phyloP scores from a whole-genome alignment of 2,329 filamentous ascomycete species.

The Colletotrichum noveboracense region DNA sequence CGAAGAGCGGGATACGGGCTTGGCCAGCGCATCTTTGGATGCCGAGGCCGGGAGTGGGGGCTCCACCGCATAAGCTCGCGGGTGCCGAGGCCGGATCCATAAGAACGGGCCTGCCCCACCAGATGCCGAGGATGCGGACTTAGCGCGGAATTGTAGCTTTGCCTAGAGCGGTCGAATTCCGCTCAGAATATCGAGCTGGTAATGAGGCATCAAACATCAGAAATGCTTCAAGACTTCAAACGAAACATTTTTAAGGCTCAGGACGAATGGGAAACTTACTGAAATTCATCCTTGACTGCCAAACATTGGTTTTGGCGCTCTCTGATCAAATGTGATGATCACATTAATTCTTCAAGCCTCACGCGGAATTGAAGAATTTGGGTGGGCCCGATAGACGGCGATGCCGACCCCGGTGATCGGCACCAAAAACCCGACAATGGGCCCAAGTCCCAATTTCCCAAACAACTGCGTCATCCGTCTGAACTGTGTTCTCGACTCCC shows the following conservation, averaged over 20 bases:
- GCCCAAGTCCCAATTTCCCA: background rate
- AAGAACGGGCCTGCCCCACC: background rate
- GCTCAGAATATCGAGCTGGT: background rate
- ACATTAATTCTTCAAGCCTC: accelerated
- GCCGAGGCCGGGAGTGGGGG: background rate
- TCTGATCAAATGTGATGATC: background rate
- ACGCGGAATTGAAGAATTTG: background rate
- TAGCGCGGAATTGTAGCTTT: background rate
- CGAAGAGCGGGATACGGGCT: background rate
- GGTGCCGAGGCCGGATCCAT: slow-evolving; percentile 2
- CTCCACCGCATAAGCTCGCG: background rate
- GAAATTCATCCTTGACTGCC: too few species aligned
- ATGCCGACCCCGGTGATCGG: slow-evolving; percentile 10
- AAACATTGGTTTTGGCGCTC: too few species aligned
- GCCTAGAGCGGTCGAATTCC: background rate
- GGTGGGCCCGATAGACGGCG: background rate
- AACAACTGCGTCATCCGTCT: background rate
- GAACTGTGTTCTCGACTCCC: background rate
- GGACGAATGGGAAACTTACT: too few species aligned
- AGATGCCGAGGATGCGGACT: background rate
- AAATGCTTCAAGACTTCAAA: background rate
- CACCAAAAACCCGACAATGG: background rate
- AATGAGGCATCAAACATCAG: background rate
- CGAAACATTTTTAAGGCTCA: too few species aligned
- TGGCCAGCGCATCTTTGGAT: background rate